Conservation (phyloP, 805 yeast species). For the Candida methanosorbosa region DNA sequence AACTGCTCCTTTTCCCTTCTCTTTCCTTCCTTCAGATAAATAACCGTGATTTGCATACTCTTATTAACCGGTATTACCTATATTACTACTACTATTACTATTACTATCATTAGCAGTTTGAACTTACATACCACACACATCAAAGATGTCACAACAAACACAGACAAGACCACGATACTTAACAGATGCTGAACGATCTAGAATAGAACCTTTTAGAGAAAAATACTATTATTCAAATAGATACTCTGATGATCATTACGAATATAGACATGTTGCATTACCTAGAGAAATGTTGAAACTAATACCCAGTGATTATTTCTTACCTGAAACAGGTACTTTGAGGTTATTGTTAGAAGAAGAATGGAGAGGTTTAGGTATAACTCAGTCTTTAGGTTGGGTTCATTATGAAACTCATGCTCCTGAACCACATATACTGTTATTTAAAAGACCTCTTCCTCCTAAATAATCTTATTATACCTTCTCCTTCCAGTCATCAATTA, state of each 20-base stretch:
- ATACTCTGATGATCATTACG: slow-evolving; percentile 85
- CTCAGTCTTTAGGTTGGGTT: slow-evolving; percentile 96
- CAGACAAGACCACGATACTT: slow-evolving; percentile 66
- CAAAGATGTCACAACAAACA: too few species aligned
- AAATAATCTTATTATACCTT: not conserved
- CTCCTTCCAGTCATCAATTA: too few species aligned
- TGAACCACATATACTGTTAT: slow-evolving; percentile 91
- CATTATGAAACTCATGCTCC: slow-evolving; percentile 98
- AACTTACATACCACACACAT: too few species aligned
- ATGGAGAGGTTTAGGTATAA: slow-evolving; percentile 97
- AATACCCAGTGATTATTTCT: slow-evolving; percentile 90
- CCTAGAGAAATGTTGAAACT: slow-evolving; percentile 94
- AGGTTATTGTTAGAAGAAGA: slow-evolving; percentile 90
- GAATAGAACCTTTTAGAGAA: slow-evolving; percentile 86
- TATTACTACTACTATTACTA: too few species aligned
- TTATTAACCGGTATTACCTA: too few species aligned
- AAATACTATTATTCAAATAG: slow-evolving; percentile 91
- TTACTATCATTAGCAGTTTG: too few species aligned
- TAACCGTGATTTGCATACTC: too few species aligned
- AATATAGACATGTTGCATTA: slow-evolving; percentile 93
- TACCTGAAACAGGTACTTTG: slow-evolving; percentile 87
- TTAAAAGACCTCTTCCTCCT: slow-evolving; percentile 52
- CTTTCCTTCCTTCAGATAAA: too few species aligned
- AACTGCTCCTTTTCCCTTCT: too few species aligned
- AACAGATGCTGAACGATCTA: slow-evolving; percentile 74